Base-by-base conservation (phyloP, 2,329 filamentous ascomycete genomes). In the Nothomitra cinnamomea region DNA sequence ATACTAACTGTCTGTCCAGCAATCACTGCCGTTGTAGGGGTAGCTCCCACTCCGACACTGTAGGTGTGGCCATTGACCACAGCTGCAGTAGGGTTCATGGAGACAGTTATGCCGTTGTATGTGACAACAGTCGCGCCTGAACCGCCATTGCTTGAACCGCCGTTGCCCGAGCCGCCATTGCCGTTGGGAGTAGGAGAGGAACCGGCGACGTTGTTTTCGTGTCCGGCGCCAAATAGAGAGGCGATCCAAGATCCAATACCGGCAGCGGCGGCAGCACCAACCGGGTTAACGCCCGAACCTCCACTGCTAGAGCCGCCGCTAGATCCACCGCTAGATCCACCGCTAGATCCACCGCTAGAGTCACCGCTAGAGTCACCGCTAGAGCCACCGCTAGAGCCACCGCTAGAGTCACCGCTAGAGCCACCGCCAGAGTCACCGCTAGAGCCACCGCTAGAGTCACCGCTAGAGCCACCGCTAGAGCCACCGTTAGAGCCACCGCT, bases 61-160 rank as follows among this genome's bases (percentile, higher is more conserved):
- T 60, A 64, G 2, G 59, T 62, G 10, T 57, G 59, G 2, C 58
- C 61, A 3, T 57, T 58, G 40, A 64, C 56, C 13, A 63, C 54
- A 24, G 60, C 62, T 15, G 57, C 55, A 15, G 59, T 60, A n/a
- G 59, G 55, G 19, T 57, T 57, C 28, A 64, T 54, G 8, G 58
- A 60, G 36, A 62, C 52, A 3, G 56, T 57, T 38, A 61, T 28
- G 17, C 57, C 58, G 15, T 55, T 56, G 10, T 54, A 60, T 8
- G 59, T 53, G 17, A 61, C 54, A 32, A 57, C 41, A 15, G 54
- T 58, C 15, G 56, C 56, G 13, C 53, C 38, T 12, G 43, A 25
- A 10, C 28, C 10, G 10, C 28, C 28, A 32, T 4, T 5, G 28
- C 28, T 10, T 32, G 28, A 32, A 10, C 28, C 10, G 10, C 28